Base-by-base conservation (phyloP, 176 grass and related monocot genomes). In the Eragrostis nindensis region DNA sequence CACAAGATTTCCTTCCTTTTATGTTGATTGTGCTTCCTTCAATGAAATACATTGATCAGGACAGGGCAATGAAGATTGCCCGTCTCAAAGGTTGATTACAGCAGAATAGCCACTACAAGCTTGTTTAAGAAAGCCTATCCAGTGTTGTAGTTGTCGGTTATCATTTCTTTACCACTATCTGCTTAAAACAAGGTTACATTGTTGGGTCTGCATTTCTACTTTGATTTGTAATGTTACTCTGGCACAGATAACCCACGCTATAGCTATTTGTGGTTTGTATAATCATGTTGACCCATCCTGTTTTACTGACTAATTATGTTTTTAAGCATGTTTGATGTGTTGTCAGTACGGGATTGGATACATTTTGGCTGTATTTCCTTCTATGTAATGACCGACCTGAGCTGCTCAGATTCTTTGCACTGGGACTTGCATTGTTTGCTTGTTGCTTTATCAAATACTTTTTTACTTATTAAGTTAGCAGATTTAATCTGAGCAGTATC, bases 91-190 rank as follows among this genome's bases (percentile, higher is more conserved):
- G 32, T 36, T 36, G 32, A 36, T 36, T 36, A 4, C 32, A 36
- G 32, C 32, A 36, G 32, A 36, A 36, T 36, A 36, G 32, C 32
- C 32, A n/a, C n/a, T n/a, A n/a, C n/a, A n/a, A n/a, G n/a, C n/a
- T 77, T 82, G 22, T 54, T 82, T 26, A 62, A 76, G 42, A 17
- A 79, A 87, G 55, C 16, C 12, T 70, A 11, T 8, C 29, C 30
- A 62, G 4, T 78, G 24, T 41, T 54, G 5, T 54, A 66, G 13
- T 66, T 77, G 21, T 48, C 41, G 47, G 18, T 62, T 73, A 5
- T 41, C n/a, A 40, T 9, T 68, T 50, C 60, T 71, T 73, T 17
- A 5, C 40, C 11, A 8, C 11, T 48, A 56, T 29, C 25, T 25
- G 12, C 66, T 54, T 83, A 4, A 26, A 59, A 72, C 75, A 64